Evolutionary conservation across 306 rosid genomes (phyloP).

Genomic region (Rosa lucieae): DNA sequence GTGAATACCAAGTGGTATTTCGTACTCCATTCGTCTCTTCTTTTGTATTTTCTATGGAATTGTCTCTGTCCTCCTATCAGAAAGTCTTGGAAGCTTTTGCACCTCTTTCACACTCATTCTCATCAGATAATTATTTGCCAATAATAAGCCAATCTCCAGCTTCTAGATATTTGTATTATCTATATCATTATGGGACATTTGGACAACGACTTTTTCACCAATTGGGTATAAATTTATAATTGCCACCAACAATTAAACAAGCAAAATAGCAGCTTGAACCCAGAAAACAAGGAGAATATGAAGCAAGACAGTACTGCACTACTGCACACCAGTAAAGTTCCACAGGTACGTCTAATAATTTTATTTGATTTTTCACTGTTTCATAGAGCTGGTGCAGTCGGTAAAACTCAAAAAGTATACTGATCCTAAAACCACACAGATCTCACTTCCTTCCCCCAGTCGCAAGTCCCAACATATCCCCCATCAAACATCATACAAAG

Average conservation of each 20-base stretch:
- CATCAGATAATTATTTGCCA: conserved; percentile 16
- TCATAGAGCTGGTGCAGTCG: background rate
- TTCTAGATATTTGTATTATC: background rate
- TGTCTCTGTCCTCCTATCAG: conserved; percentile 44
- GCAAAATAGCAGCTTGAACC: background rate
- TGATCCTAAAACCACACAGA: background rate
- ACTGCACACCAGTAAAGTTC: background rate
- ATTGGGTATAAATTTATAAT: background rate
- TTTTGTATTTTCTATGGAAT: conserved; percentile 41
- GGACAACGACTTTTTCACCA: conserved; percentile 15
- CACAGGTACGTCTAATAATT: background rate
- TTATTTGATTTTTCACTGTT: background rate
- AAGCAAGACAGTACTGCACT: background rate
- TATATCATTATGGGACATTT: background rate
- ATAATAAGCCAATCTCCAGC: conserved; percentile 7
- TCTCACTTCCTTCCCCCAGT: background rate
- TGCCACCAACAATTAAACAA: background rate
- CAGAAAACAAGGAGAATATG: background rate
- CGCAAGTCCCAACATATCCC: background rate
- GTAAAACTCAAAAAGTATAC: background rate
- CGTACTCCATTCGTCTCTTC: conserved; percentile 42
- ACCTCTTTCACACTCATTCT: conserved; percentile 15
- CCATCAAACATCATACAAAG: background rate
- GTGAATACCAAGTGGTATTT: conserved; percentile 38
- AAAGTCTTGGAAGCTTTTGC: conserved; percentile 41